A percentile compares a stretch with the other conserved stretches of the same genome.
These are phyloP conservation scores for Diaporthe sp. DNA, from an alignment of 2,329 filamentous ascomycete genomes.

Conservation along the genomic window DNA sequence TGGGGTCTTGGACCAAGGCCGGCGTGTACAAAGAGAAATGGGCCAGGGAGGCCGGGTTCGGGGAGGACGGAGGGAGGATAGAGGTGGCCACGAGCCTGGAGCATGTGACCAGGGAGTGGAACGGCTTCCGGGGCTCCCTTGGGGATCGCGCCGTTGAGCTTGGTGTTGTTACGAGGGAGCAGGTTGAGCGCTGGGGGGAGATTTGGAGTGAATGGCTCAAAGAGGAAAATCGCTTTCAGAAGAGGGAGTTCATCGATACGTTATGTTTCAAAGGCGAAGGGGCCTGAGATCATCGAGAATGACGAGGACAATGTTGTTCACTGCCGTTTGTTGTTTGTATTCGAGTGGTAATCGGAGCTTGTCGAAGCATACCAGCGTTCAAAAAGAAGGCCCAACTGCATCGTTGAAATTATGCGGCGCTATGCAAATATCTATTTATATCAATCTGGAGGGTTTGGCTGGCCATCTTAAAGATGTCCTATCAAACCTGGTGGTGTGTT, in stretches of 20 bases:
- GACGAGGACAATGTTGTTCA: fast-evolving
- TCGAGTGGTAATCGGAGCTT: neutral
- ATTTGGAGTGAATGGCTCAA: neutral
- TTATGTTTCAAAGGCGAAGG: neutral
- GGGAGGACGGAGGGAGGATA: neutral
- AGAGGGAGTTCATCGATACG: neutral
- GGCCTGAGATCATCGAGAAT: fast-evolving
- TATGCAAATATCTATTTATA: too few relatives aligned
- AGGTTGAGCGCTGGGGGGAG: neutral
- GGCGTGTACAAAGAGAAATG: slow-evolving; percentile 8
- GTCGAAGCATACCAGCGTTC: too few relatives aligned
- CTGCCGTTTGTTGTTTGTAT: neutral
- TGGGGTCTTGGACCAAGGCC: neutral
- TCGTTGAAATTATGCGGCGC: neutral
- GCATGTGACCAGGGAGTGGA: neutral
- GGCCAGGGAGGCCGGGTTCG: slow-evolving; percentile 13
- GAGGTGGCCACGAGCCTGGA: neutral
- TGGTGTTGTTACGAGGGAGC: neutral
- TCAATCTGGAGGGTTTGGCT: too few relatives aligned
- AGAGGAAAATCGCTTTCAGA: neutral
- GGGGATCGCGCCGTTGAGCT: neutral
- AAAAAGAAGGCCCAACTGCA: neutral
- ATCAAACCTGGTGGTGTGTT: too few relatives aligned
- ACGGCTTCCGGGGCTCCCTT: neutral
- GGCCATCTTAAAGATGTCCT: too few relatives aligned